Conservation (phyloP, 495 filamentous ascomycete genomes). For the Lepraria neglecta region DNA sequence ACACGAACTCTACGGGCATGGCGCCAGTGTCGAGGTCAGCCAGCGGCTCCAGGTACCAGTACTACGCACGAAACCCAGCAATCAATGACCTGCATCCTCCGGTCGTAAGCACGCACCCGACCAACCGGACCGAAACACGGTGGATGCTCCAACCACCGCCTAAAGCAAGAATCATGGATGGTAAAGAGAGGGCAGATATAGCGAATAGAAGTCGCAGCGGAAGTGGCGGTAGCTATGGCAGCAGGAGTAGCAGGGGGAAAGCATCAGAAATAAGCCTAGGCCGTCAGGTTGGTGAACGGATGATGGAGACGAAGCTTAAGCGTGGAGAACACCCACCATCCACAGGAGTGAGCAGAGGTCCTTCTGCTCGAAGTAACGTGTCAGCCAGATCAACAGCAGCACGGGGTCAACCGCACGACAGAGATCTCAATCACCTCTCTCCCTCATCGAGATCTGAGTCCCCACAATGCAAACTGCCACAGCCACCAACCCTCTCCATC, state of each 20-base stretch:
- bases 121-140: conserved; percentile 57
- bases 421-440: conserved; percentile 16
- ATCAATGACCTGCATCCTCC: conserved; percentile 85
- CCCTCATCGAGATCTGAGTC: conserved; percentile 4
- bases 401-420: conserved; percentile 24
- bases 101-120: conserved; percentile 67
- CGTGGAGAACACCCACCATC: conserved; percentile 25
- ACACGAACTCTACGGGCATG: conserved; percentile 39
- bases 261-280: conserved; percentile 29
- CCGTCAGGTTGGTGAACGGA: conserved; percentile 35
- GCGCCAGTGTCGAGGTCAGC: conserved; percentile 46
- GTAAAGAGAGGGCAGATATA: conserved; percentile 51
- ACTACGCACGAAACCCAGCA: conserved; percentile 62
- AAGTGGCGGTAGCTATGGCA: conserved; percentile 39
- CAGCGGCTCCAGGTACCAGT: conserved; percentile 51
- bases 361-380: conserved; percentile 15
- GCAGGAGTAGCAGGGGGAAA: conserved; percentile 19
- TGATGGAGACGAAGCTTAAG: conserved; percentile 33
- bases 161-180: conserved; percentile 76
- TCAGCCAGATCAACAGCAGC: conserved; percentile 11
- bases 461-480: conserved; percentile 3
- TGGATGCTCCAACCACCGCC: conserved; percentile 94
- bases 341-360: conserved; percentile 17
- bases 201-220: conserved; percentile 45
- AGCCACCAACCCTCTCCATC: conserved; percentile 8